Evolutionary conservation across 1,139 yeast species (phyloP), one percentile per base, ranked within the genome.

Genomic region (Pichia sorboxylosa): DNA sequence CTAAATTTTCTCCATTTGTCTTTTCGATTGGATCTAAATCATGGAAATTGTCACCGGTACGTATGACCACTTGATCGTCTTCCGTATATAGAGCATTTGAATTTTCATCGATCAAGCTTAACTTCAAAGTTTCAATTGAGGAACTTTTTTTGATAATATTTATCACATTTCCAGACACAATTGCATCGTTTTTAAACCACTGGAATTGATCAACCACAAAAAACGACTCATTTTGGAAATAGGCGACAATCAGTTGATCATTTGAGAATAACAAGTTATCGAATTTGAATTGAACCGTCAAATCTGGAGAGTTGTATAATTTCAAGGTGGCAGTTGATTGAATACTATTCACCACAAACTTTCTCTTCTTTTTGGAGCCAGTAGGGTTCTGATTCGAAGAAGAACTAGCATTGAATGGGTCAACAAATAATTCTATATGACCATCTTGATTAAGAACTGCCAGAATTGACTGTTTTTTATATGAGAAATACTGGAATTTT

Each of bases 1-100:
- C 22, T 19, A 19, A 19, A 19, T 8, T 19, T 4, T 52, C 63
- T 20, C 64, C 73, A 26, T 64, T 64, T 16, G 45, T 51, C 13
- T 50, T 58, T 26, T 65, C 64, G 17, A 61, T 62, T 24, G 51
- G 49, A 48, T 47, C 62, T 29, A 76, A 57, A 49, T 74, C 73
- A 41, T 61, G 63, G 37, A 73, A 63, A 46, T 79, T 77, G 40
- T 67, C 68, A 41, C 92, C 85, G 40, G 75, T 73, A 5, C 75
- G 64, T 4, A 79, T 66, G 19, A 69, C 63, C 1, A 93, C 74
- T 40, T 70, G 65, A 3, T 22, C 18, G 3, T 23, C 10, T 25
- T 73, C 70, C 53, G 87, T 97, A 52, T 85, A 90, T 19, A 60
- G 65, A 30, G 61, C 66, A 1, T 79, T 66, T 1, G 94, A 76